Conservation (phyloP, 2,329 filamentous ascomycete genomes). For the Fusarium sp. region DNA sequence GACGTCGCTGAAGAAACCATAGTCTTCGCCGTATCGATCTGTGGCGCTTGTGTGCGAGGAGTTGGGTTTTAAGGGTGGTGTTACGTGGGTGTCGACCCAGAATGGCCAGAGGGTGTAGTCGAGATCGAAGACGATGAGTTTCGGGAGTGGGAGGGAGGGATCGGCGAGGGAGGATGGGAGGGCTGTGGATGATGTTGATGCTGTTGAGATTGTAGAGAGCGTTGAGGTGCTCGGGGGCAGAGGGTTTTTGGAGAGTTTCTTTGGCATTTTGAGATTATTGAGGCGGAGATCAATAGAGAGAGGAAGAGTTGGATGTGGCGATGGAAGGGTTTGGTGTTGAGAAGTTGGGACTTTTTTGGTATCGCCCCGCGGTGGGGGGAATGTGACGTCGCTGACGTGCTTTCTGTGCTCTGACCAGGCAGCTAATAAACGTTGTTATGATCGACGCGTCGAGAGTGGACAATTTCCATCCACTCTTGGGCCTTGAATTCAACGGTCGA, state of each 20-base stretch:
- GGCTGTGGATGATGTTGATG: conserved; percentile 44
- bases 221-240: conserved; percentile 34
- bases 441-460: not conserved
- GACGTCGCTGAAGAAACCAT: conserved; percentile 76
- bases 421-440: not conserved
- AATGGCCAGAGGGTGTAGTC: conserved; percentile 99
- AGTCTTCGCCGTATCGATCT: conserved; percentile 71
- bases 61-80: conserved; percentile 70
- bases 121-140: conserved; percentile 90
- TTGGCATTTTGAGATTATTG: conserved; percentile 39
- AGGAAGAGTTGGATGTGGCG: not conserved
- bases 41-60: conserved; percentile 53
- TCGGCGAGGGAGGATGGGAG: conserved; percentile 58
- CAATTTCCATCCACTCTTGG: not conserved
- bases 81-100: conserved; percentile 95
- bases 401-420: not conserved
- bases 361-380: conserved; percentile 16
- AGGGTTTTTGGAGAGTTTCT: conserved; percentile 45
- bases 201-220: conserved; percentile 41
- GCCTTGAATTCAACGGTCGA: not conserved
- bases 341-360: conserved; percentile 15
- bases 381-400: conserved; percentile 10
- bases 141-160: conserved; percentile 73
- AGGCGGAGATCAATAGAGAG: not conserved
- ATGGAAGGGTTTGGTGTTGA: conserved; percentile 17